Base-by-base conservation (phyloP, 2,329 filamentous ascomycete species). In the Eurotiales sp. region DNA sequence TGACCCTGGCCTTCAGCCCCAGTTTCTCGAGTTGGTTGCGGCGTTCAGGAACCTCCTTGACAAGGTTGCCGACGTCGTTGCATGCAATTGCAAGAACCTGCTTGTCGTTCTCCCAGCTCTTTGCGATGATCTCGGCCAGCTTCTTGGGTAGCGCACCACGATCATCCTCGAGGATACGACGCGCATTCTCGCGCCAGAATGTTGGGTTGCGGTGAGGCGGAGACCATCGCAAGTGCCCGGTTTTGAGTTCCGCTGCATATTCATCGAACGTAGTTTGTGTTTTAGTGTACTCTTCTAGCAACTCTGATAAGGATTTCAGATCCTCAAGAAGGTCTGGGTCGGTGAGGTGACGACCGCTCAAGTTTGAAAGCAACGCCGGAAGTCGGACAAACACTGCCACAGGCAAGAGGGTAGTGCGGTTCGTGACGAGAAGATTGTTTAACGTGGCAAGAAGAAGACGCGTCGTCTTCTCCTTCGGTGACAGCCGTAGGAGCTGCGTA, bases 381-480 rank as follows among this genome's bases (percentile, higher is more conserved):
- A 97, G 83, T 54, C 90, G 86, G 46, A 89, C 90, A 53, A 96
- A 86, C 19, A 93, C 86, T 1, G 93, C 91, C 2, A 87, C 86
- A 7, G 92, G 91, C 51, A 97, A 84, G 41, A 86, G 75, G 19
- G 75, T 79, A 29, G 69, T 85, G 72, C 67, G 87, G 79, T 80
- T 87, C 75, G 73, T 82, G 70, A 77, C 89, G 32, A 96, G 82
- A 40, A 99, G 84, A 72, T 96, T 97, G 67, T 87, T 82, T 36
- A 99, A 81, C 7, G 92, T 96, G 8, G 90, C 90, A 40, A 97
- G 80, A 41, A 96, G 82, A 49, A 99, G 80, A 25, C 93, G 85
- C 0, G 92, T 97, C 1, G 92, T 97, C 78, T 99, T 99, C 69
- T 97, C 93, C 71, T 99, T 99, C 40, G 92, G 91, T 2, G 93